Conservation (phyloP, 1,284 basidiomycete species). For the Amylostereum chailletii region DNA sequence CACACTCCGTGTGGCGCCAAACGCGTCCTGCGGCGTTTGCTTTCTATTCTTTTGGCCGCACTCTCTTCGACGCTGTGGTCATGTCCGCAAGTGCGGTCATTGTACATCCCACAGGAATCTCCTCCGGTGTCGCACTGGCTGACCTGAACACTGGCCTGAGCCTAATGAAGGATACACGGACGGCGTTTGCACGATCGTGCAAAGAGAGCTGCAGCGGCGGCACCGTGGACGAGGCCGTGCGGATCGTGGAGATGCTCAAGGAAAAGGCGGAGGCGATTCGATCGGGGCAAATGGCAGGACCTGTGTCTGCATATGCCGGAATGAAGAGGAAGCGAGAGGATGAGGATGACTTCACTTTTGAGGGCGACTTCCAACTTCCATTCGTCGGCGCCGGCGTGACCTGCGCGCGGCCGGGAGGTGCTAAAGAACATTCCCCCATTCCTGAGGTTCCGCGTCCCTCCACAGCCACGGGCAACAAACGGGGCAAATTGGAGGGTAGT, state of each 20-base stretch:
- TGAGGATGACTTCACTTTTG: conserved; percentile 27
- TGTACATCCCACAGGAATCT: conserved; percentile 37
- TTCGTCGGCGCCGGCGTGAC: conserved; percentile 35
- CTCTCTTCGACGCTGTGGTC: conserved; percentile 54
- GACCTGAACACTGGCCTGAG: conserved; percentile 42
- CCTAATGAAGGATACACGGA: conserved; percentile 31
- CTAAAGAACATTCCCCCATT: too few relatives aligned
- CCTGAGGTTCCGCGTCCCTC: too few relatives aligned
- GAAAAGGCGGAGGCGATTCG: conserved; percentile 32
- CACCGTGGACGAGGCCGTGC: conserved; percentile 28
- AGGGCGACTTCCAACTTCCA: conserved; percentile 35
- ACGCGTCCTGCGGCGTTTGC: conserved; percentile 38
- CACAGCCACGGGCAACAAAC: too few relatives aligned
- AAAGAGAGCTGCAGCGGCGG: conserved; percentile 22
- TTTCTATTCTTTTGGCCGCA: conserved; percentile 51
- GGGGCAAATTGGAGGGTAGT: not conserved
- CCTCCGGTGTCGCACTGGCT: conserved; percentile 38
- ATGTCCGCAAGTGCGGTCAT: conserved; percentile 52
- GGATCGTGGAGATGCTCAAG: conserved; percentile 40
- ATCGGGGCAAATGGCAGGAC: conserved; percentile 13
- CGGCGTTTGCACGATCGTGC: conserved; percentile 17
- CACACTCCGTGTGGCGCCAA: conserved; percentile 31
- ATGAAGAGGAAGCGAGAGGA: conserved; percentile 49
- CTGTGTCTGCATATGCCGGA: conserved; percentile 16
- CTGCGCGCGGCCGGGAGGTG: conserved; percentile 1